A percentile compares a stretch with the other conserved stretches of the same genome.
phyloP scores from a whole-genome alignment of 202 grass and related monocot species.

The Cymbopogon flexuosus region DNA sequence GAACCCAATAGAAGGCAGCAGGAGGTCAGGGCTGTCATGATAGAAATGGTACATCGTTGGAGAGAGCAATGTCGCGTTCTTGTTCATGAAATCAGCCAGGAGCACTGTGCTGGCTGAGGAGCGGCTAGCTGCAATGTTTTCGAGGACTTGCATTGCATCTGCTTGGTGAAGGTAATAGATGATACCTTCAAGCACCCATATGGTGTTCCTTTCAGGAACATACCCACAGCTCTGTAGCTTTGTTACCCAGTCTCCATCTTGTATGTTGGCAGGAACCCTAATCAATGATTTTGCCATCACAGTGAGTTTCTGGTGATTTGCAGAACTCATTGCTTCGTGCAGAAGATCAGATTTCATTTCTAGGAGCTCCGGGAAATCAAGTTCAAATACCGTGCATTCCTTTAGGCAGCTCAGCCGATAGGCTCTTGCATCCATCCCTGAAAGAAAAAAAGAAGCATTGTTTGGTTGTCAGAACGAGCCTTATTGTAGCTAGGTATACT shows the following conservation, averaged over 20 bases:
- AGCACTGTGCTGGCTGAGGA: conserved; percentile 39
- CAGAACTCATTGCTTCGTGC: conserved; percentile 48
- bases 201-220: conserved; percentile 59
- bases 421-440: conserved; percentile 95
- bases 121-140: conserved; percentile 50
- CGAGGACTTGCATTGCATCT: conserved; percentile 73
- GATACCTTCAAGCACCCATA: conserved; percentile 98
- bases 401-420: conserved; percentile 74
- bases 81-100: conserved; percentile 93
- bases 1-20: conserved; percentile 74
- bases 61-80: conserved; percentile 54
- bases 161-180: conserved; percentile 76
- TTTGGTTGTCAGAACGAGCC: neutral
- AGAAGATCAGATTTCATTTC: conserved; percentile 71
- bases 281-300: conserved; percentile 56
- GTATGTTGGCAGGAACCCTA: conserved; percentile 62
- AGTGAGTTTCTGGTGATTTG: conserved; percentile 43
- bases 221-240: conserved; percentile 67
- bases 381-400: conserved; percentile 72
- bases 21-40: conserved; percentile 76
- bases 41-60: conserved; percentile 76
- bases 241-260: conserved; percentile 61
- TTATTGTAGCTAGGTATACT: neutral
- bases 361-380: conserved; percentile 83
- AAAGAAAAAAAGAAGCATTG: neutral